Evolutionary conservation across 495 filamentous ascomycete species (phyloP), one percentile per base, ranked within the genome.

Genomic region (Talaromyces adpressus): DNA sequence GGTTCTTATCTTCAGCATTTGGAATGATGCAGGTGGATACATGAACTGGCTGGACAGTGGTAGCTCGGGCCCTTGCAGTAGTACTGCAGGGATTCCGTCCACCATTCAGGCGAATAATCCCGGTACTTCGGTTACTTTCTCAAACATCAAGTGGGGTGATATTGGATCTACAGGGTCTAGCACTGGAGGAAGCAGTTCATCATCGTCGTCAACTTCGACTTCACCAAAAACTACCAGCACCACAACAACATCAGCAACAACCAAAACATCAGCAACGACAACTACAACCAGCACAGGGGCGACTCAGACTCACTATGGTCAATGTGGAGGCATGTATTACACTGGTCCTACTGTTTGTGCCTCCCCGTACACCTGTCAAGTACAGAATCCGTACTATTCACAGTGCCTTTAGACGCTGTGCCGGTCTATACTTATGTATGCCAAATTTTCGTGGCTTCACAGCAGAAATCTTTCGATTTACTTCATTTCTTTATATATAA

Each of bases 21-120:
- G 87, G 87, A 84, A 83, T 72, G 84, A 85, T 60, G 69, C 72
- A 16, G 73, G 77, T n/a, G 72, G 73, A 2, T 82, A 78, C 69
- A 89, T 89, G 87, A 77, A 77, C 49, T 89, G 86, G 86, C 71
- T 90, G 12, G 87, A 89, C 67, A 73, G 77, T 49, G 76, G 73
- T 6, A 72, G 63, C 64, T 74, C 81, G 20, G 86, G 87, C 3
- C 86, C 87, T 29, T 90, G 87, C 69, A 84, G 79, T 63, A 67
- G 65, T n/a, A 77, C 70, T 0, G 69, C 71, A 57, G 75, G 75
- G 1, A 67, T 71, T 58, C 73, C 75, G 22, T 61, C 59, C 3
- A 39, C 70, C 5, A 75, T 76, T 36, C 61, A 72, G 57, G 59
- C 64, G n/a, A 54, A 68, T 36, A 62, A 69, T 39, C 75, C 75